Conservation (phyloP, 106 monocot genomes). For the Vanilla planifolia region DNA sequence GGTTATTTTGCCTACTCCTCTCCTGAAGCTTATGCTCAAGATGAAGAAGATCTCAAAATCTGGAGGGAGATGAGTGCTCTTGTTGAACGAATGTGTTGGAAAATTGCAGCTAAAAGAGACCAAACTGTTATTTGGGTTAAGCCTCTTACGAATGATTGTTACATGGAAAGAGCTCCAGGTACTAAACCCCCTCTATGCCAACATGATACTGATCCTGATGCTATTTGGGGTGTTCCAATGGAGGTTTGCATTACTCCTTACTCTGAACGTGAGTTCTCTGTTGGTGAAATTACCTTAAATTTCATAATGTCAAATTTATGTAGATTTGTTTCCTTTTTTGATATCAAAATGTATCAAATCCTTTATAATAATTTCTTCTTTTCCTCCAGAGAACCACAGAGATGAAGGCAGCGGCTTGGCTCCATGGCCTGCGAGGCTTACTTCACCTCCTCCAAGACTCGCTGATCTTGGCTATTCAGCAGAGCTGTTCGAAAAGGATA, state of each 20-base stretch:
- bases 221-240: slow-evolving; percentile 58
- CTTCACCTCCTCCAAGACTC: slow-evolving; percentile 69
- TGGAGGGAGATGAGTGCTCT: slow-evolving; percentile 63
- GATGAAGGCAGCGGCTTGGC: slow-evolving; percentile 68
- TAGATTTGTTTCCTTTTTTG: no score
- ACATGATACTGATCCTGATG: slow-evolving; percentile 52
- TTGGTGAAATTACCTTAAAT: no score
- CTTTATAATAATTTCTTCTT: background rate
- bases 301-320: no score
- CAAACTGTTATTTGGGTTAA: slow-evolving; percentile 78
- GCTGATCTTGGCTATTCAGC: slow-evolving; percentile 51
- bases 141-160: slow-evolving; percentile 64
- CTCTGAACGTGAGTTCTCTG: slow-evolving; percentile 38
- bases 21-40: slow-evolving; percentile 73
- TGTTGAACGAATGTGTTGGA: slow-evolving; percentile 70
- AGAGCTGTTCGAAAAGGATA: slow-evolving; percentile 66
- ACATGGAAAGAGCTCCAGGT: slow-evolving; percentile 42
- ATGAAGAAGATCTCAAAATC: slow-evolving; percentile 62
- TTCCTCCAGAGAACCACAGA: slow-evolving; percentile 54
- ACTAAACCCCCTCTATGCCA: slow-evolving; percentile 42
- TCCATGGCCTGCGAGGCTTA: slow-evolving; percentile 82
- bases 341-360: background rate
- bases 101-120: slow-evolving; percentile 51
- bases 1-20: slow-evolving; percentile 74
- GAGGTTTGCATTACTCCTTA: slow-evolving; percentile 65